A percentile compares a stretch with the other conserved stretches of the same genome.
Conservation (phyloP, 1,284 basidiomycete genomes). For the Trichosporon ovoides region DNA sequence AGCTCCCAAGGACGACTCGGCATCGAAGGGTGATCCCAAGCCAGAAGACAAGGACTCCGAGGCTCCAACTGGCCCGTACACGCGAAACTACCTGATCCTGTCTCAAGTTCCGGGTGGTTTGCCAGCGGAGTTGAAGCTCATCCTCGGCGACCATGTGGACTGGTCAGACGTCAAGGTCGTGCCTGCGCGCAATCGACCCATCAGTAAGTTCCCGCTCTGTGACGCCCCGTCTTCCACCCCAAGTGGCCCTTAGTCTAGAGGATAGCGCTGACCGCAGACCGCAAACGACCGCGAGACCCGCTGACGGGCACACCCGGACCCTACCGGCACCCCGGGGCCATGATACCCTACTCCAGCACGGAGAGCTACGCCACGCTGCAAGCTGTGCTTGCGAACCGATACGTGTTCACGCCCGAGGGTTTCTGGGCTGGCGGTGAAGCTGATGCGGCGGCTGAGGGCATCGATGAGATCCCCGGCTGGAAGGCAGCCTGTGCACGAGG, state of each 20-base stretch:
- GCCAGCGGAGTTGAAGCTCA: conserved; percentile 45
- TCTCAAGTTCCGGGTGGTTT: conserved; percentile 45
- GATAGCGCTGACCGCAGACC: conserved; percentile 26
- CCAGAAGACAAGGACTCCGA: conserved; percentile 1
- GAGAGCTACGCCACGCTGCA: conserved; percentile 48
- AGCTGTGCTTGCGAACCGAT: conserved; percentile 30
- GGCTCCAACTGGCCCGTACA: conserved; percentile 28
- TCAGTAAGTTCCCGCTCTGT: conserved; percentile 30
- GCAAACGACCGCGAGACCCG: conserved; percentile 46
- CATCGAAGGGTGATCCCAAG: background rate
- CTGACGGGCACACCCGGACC: conserved; percentile 51
- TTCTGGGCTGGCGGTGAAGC: conserved; percentile 41
- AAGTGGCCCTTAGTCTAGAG: too few species aligned
- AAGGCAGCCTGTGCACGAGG: conserved; percentile 31
- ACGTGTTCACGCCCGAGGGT: conserved; percentile 31
- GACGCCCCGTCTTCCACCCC: background rate
- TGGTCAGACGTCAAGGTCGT: conserved; percentile 49
- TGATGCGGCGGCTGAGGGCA: conserved; percentile 33
- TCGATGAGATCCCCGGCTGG: conserved; percentile 36
- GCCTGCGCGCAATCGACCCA: conserved; percentile 46
- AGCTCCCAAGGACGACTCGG: background rate
- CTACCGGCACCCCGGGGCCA: conserved; percentile 51
- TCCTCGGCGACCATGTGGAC: conserved; percentile 51
- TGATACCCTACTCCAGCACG: conserved; percentile 47
- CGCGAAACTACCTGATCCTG: conserved; percentile 50